Percentiles rank a stretch among this genome's conserved stretches.
Conservation (phyloP, 2,329 filamentous ascomycete genomes). For the Cadophora luteo-olivacea region DNA sequence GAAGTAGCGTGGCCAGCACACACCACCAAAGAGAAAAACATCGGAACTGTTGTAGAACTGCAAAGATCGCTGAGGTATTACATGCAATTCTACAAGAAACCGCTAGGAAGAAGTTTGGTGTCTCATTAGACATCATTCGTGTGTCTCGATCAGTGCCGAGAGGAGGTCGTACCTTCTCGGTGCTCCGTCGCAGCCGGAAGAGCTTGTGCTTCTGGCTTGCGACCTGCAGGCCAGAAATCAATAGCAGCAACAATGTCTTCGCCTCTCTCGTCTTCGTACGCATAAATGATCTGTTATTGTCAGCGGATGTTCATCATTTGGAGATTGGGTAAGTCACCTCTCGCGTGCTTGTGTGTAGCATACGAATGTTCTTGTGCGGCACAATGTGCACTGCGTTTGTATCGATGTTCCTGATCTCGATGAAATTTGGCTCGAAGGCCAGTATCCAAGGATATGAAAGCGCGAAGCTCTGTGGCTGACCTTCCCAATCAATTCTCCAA, state of each 20-base stretch:
- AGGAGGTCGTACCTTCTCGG: conserved; percentile 33
- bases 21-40: conserved; percentile 27
- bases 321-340: conserved; percentile 68
- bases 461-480: conserved; percentile 88
- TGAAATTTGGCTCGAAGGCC: conserved; percentile 96
- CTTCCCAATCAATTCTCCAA: conserved; percentile 98
- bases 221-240: conserved; percentile 78
- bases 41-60: conserved; percentile 20
- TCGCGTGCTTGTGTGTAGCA: conserved; percentile 95
- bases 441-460: conserved; percentile 97
- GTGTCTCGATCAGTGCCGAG: conserved; percentile 36
- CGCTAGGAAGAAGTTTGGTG: conserved; percentile 29
- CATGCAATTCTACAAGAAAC: conserved; percentile 33
- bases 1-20: conserved; percentile 39
- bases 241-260: conserved; percentile 93
- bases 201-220: conserved; percentile 41
- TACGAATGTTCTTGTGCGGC: conserved; percentile 94
- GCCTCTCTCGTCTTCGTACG: conserved; percentile 93
- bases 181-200: conserved; percentile 28
- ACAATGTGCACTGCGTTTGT: conserved; percentile 95
- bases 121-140: conserved; percentile 20
- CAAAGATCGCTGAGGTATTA: conserved; percentile 22
- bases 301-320: conserved; percentile 25
- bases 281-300: conserved; percentile 82
- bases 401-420: conserved; percentile 95